A percentile compares a stretch with the other conserved stretches of the same genome.
These are phyloP conservation scores for Phalaenopsis aphrodite DNA, from an alignment of 106 monocot species.

Conservation along the genomic window DNA sequence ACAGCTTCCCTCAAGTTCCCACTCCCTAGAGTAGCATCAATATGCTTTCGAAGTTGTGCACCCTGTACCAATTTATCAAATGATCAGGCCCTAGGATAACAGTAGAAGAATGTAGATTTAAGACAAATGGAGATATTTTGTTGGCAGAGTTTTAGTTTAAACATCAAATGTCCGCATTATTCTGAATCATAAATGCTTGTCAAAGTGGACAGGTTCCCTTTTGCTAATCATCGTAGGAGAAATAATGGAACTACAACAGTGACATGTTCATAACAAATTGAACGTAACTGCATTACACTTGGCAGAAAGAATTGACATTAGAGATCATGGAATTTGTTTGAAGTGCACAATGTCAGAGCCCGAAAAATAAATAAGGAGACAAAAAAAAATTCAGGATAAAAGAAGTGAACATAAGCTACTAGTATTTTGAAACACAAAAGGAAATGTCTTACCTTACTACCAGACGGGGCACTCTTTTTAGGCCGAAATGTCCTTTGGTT, in stretches of 20 bases:
- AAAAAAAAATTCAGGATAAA: neutral
- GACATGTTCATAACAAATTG: neutral
- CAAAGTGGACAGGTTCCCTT: neutral
- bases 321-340: neutral
- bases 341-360: neutral
- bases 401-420: neutral
- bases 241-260: neutral
- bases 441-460: slow-evolving; percentile 69
- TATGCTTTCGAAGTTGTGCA: slow-evolving; percentile 87
- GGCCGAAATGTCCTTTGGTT: slow-evolving; percentile 97
- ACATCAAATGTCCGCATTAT: slow-evolving; percentile 2
- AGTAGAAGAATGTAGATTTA: neutral
- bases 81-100: neutral
- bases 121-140: neutral
- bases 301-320: neutral
- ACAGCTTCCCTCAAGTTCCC: slow-evolving; percentile 98
- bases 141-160: neutral
- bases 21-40: slow-evolving; percentile 97
- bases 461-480: slow-evolving; percentile 96
- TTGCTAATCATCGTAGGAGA: neutral
- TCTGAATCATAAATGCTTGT: neutral
- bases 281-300: neutral
- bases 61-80: slow-evolving; percentile 45
- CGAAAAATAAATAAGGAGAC: neutral
- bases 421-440: neutral